phyloP scores from a whole-genome alignment of 2,329 filamentous ascomycete species.

The Coniosporium uncinatum region DNA sequence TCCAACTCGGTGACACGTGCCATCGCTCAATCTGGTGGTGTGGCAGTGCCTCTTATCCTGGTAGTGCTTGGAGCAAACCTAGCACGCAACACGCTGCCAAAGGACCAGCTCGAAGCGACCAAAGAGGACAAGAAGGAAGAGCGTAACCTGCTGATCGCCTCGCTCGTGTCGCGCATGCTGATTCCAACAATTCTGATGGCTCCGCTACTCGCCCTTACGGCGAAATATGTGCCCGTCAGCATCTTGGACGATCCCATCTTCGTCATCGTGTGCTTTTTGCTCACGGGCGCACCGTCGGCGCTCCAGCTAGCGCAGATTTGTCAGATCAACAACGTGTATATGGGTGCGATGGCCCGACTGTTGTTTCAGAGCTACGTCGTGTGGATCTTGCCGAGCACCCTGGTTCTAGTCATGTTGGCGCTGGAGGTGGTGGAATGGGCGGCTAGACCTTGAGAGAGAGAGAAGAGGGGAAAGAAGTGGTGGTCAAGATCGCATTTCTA shows the following conservation, averaged over 20 bases:
- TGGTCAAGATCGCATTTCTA: too few relatives aligned
- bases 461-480: too few relatives aligned
- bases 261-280: conserved; percentile 94
- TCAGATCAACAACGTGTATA: conserved; percentile 95
- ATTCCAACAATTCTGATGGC: conserved; percentile 91
- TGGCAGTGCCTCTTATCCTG: conserved; percentile 91
- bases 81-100: conserved; percentile 81
- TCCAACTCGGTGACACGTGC: conserved; percentile 91
- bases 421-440: conserved; percentile 94
- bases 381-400: conserved; percentile 93
- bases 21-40: conserved; percentile 77
- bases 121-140: conserved; percentile 64
- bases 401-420: conserved; percentile 85
- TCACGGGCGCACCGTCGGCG: conserved; percentile 89
- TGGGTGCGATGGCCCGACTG: conserved; percentile 88
- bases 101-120: conserved; percentile 55
- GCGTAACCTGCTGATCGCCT: conserved; percentile 78
- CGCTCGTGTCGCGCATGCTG: conserved; percentile 85
- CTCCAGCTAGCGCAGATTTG: conserved; percentile 97
- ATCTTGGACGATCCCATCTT: conserved; percentile 98
- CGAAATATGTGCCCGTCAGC: conserved; percentile 88
- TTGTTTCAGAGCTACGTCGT: conserved; percentile 97
- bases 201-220: conserved; percentile 77
- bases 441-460: too few relatives aligned
- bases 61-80: conserved; percentile 95